phyloP scores from a whole-genome alignment of 23 red algal genomes.

The Gracilariopsis chorda region DNA sequence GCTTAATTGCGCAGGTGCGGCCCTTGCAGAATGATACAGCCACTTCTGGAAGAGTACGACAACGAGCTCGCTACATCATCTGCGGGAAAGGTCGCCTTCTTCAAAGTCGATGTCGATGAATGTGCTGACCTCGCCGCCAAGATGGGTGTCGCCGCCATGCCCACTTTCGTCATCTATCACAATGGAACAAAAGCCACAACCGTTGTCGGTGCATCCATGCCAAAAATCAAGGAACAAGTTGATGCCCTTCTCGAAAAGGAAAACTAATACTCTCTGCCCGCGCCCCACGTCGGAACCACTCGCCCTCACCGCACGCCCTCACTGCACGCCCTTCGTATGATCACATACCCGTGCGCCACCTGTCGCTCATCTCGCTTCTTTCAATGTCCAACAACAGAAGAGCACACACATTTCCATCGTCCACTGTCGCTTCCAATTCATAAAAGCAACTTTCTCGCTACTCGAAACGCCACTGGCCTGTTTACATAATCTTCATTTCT shows the following conservation, averaged over 20 bases:
- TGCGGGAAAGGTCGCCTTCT: conserved; percentile 8
- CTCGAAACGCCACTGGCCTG: too few relatives aligned
- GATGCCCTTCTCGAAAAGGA: neutral
- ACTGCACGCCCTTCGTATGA: too few relatives aligned
- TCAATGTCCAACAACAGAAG: too few relatives aligned
- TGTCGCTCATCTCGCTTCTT: too few relatives aligned
- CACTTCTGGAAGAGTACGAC: neutral
- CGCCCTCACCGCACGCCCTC: too few relatives aligned
- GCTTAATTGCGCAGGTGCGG: conserved; percentile 16
- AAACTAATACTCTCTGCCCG: too few relatives aligned
- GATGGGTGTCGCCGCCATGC: conserved; percentile 30
- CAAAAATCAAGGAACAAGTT: neutral
- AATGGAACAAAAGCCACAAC: neutral
- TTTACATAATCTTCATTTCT: too few relatives aligned
- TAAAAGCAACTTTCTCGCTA: too few relatives aligned
- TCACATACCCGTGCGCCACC: too few relatives aligned
- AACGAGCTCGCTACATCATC: neutral
- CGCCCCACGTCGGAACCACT: too few relatives aligned
- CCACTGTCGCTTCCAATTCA: too few relatives aligned
- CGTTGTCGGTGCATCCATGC: neutral
- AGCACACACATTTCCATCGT: too few relatives aligned
- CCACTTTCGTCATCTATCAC: conserved; percentile 2
- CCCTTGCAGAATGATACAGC: conserved; percentile 27
- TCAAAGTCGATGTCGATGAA: conserved; percentile 43
- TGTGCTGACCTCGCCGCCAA: neutral